Evolutionary conservation across 2,329 filamentous ascomycete species (phyloP).

Genomic region (Calonectria pseudoturangicola): DNA sequence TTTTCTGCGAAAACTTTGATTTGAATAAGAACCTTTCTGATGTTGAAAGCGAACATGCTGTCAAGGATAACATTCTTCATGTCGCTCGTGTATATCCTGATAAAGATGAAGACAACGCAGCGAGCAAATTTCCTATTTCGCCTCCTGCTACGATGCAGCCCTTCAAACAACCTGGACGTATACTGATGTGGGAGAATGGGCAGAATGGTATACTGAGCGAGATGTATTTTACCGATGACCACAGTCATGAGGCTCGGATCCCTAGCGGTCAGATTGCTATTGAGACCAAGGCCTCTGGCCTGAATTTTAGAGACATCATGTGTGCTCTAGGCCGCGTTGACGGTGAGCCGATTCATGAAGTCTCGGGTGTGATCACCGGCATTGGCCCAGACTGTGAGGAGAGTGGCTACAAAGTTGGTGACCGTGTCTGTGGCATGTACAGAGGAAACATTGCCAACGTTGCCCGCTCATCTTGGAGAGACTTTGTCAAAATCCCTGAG

Average conservation of each 20-base stretch:
- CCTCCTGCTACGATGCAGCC: slow-evolving; percentile 1
- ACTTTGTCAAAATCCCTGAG: neutral
- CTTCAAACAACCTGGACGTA: slow-evolving; percentile 6
- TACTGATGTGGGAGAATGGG: slow-evolving; percentile 2
- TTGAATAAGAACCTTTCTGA: neutral
- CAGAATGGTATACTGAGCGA: neutral
- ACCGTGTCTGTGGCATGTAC: slow-evolving; percentile 10
- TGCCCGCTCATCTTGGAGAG: slow-evolving; percentile 5
- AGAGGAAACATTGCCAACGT: neutral
- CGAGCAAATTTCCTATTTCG: neutral
- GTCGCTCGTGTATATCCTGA: neutral
- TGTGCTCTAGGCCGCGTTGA: slow-evolving; percentile 1
- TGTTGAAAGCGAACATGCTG: neutral
- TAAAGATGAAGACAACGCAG: neutral
- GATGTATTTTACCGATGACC: slow-evolving; percentile 9
- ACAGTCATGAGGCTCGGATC: neutral
- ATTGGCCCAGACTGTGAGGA: slow-evolving; percentile 5
- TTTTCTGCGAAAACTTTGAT: neutral
- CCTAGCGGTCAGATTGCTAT: slow-evolving; percentile 1
- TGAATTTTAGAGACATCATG: slow-evolving; percentile 23
- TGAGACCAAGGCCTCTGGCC: slow-evolving; percentile 3
- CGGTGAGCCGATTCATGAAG: neutral
- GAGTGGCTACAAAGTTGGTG: slow-evolving; percentile 8
- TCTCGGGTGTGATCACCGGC: neutral
- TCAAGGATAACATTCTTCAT: slow-evolving; percentile 11